Evolutionary conservation across 331 rosid species (phyloP).

Genomic region (Rhamnella rubrinervis): DNA sequence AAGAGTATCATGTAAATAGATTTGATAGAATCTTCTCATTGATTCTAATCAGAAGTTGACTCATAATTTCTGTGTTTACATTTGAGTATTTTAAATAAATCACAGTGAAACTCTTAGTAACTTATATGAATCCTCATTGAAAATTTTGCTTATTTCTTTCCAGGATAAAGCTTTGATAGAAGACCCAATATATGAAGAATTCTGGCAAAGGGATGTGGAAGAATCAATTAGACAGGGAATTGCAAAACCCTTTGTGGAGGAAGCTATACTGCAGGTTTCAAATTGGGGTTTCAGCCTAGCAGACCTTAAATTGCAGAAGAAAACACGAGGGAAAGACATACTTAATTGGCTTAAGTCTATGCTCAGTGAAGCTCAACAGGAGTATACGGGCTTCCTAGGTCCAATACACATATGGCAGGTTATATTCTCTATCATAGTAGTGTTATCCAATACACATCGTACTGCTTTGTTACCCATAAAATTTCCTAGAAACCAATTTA

Average conservation of each 20-base stretch:
- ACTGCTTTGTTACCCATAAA: too few relatives aligned
- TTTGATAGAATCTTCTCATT: too few relatives aligned
- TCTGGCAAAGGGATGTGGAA: conserved; percentile 98
- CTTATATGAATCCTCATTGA: neutral
- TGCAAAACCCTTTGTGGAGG: conserved; percentile 77
- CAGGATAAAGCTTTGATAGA: conserved; percentile 92
- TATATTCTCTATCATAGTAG: too few relatives aligned
- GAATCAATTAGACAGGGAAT: conserved; percentile 90
- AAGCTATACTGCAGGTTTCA: conserved; percentile 85
- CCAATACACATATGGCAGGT: conserved; percentile 99
- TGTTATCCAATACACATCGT: too few relatives aligned
- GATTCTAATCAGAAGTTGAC: too few relatives aligned
- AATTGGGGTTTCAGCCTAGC: conserved; percentile 94
- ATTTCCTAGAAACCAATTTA: too few relatives aligned
- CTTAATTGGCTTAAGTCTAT: conserved; percentile 71
- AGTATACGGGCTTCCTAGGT: conserved; percentile 83
- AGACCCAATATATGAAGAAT: conserved; percentile 90
- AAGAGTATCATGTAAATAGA: too few relatives aligned
- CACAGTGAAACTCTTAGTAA: neutral
- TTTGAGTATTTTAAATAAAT: too few relatives aligned
- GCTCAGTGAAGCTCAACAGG: conserved; percentile 56
- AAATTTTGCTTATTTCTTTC: conserved; percentile 17
- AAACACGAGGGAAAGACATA: conserved; percentile 40
- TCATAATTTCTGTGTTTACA: too few relatives aligned
- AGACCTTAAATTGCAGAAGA: conserved; percentile 89